phyloP scores from a whole-genome alignment of 805 yeast genomes.

The Metschnikowia gruessii region DNA sequence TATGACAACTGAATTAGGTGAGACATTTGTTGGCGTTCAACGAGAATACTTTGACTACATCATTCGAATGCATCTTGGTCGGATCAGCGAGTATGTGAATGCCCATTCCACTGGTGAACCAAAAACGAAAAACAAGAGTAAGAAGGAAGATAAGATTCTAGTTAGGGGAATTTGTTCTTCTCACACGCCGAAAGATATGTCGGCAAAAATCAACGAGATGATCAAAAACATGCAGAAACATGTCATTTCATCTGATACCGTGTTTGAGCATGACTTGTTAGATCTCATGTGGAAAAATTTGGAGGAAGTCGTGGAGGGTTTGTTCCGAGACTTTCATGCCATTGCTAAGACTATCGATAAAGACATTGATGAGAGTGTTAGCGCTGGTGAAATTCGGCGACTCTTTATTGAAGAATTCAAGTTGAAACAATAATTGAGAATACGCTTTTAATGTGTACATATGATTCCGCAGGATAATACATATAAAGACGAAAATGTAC shows the following conservation, averaged over 20 bases:
- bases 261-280: conserved; percentile 52
- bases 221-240: conserved; percentile 57
- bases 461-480: too few relatives aligned
- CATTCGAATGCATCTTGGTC: conserved; percentile 56
- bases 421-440: neutral
- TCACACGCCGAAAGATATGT: conserved; percentile 59
- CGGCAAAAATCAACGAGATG: conserved; percentile 51
- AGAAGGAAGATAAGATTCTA: conserved; percentile 59
- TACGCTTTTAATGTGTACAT: neutral
- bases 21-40: conserved; percentile 29
- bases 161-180: conserved; percentile 55
- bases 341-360: conserved; percentile 53
- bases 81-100: conserved; percentile 63
- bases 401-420: conserved; percentile 35
- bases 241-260: conserved; percentile 39
- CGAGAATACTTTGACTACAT: conserved; percentile 33
- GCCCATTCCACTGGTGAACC: conserved; percentile 51
- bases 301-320: conserved; percentile 58
- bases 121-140: conserved; percentile 60
- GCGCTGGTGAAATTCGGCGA: conserved; percentile 54
- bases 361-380: conserved; percentile 50
- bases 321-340: conserved; percentile 52
- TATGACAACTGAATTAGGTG: conserved; percentile 25
- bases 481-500: too few relatives aligned
- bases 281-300: conserved; percentile 68